Percentiles rank a stretch among this genome's conserved stretches.
phyloP scores from a whole-genome alignment of 192 early-diverging fungal genomes.

The Linnemannia elongata region DNA sequence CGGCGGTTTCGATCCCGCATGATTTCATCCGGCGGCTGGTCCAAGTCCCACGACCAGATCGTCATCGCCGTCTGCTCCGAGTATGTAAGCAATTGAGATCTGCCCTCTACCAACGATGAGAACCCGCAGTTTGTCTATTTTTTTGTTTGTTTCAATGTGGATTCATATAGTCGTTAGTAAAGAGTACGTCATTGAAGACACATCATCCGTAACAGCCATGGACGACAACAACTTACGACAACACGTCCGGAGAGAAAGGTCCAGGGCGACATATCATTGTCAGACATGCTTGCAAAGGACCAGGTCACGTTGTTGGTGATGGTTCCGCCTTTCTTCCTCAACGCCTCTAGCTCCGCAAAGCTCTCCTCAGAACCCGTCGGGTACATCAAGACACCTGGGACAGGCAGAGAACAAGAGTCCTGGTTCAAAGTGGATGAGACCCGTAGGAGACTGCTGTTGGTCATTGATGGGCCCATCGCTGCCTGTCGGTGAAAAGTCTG shows the following conservation, averaged over 20 bases:
- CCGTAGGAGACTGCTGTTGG: constrained; percentile 26
- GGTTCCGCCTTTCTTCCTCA: background rate
- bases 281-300: constrained; percentile 48
- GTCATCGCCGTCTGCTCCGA: constrained; percentile 45
- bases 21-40: constrained; percentile 34
- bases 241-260: constrained; percentile 16
- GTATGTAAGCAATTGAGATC: constrained; percentile 10
- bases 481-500: constrained; percentile 19
- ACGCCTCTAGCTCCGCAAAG: background rate
- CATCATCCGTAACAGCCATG: background rate
- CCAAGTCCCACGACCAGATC: constrained; percentile 56
- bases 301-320: constrained; percentile 16
- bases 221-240: constrained; percentile 28
- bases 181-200: no score
- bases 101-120: constrained; percentile 15
- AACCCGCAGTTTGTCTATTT: constrained; percentile 39
- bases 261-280: constrained; percentile 32
- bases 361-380: constrained; percentile 31
- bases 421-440: constrained; percentile 13
- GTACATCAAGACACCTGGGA: constrained; percentile 37
- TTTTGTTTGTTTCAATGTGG: background rate
- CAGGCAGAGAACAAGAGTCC: constrained; percentile 17
- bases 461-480: constrained; percentile 32
- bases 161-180: background rate
- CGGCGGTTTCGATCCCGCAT: constrained; percentile 27